Evolutionary conservation across 805 yeast genomes (phyloP), one percentile per base, ranked within the genome.

Genomic region (Candida oleophila): DNA sequence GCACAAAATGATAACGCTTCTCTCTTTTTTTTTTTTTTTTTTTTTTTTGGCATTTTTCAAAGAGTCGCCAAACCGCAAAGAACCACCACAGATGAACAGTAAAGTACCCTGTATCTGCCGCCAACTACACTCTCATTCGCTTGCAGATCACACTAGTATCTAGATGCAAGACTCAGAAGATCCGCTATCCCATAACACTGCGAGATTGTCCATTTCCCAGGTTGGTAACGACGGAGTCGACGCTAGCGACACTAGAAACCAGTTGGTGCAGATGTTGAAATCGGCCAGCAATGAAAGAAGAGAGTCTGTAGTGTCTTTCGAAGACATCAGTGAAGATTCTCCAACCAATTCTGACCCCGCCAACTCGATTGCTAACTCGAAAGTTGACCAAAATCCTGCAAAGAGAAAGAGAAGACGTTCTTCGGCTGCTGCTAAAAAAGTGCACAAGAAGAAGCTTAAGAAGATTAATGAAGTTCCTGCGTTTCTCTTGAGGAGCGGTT

Each of bases 401-500:
- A n/a, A n/a, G n/a, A n/a, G 3, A 42, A 39, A 36, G 25, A 60
- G 83, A 40, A 65, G 78, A 52, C 58, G 77, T 44, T 71, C 77
- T 32, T 57, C 71, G 48, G 60, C 61, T 25, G 41, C 38, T 44
- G 55, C 37, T 42, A 55, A 46, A 49, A 49, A 49, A 32, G 50
- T 56, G 12, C 68, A 65, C 50, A 65, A 63, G 47, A 53, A 60
- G 49, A 59, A 68, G 55, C 47, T 63, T 53, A 60, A 70, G 48
- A 66, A 68, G 45, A 65, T 67, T 8, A 49, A 60, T 2, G 58
- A 54, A 22, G 56, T 61, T 3, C 61, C 62, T 1, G 53, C 49
- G 16, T 43, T 60, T 12, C 51, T 59, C 33, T 42, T 53, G 11
- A 38, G 38, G 12, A 30, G 41, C 16, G 38, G 34, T 11, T 18